Evolutionary conservation across 1,284 basidiomycete species (phyloP), one percentile per base, ranked within the genome.

Genomic region (Tylopilus orsonianus): DNA sequence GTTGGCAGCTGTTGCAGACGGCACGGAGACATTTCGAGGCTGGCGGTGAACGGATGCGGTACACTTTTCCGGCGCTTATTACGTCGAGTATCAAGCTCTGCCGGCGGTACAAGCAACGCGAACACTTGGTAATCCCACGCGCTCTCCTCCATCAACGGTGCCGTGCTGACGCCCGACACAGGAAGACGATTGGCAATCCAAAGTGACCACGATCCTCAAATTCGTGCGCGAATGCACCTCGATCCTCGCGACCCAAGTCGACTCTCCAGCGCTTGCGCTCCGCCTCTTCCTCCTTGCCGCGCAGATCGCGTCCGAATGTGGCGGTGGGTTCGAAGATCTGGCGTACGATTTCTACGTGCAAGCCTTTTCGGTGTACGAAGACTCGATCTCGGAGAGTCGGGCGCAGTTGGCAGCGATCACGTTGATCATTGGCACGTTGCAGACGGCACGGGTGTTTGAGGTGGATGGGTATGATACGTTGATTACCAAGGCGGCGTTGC

Each of bases 301-400:
- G 0, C 93, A 96, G 66, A 87, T 96, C 18, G 81, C 93, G 0
- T 94, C 95, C 63, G 91, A 93, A 63, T 92, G 91, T 52, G 91
- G 86, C 0, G 48, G 55, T 0, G 64, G 62, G 1, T 91, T 97
- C 54, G 93, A 96, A 67, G 93, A 97, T 63, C 81, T 97, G 49
- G 85, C 91, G 20, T 97, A 97, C 66, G 94, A 97, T 67, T 85
- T 97, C 59, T 96, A 94, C 63, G 94, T 97, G 8, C 92, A 96
- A 65, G 93, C 93, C 0, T 95, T 97, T 66, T 91, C 87, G 24
- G 92, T 97, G 10, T 97, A 97, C 71, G 94, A 97, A 66, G 95
- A 97, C 65, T 87, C 81, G 59, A 97, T 97, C 46, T 93, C 90
- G 38, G 94, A 97, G 64, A 90, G 86, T 39, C 82, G 93, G 12